Base-by-base conservation (phyloP, 169 alveolate species). In the Plasmodium falciparum region DNA sequence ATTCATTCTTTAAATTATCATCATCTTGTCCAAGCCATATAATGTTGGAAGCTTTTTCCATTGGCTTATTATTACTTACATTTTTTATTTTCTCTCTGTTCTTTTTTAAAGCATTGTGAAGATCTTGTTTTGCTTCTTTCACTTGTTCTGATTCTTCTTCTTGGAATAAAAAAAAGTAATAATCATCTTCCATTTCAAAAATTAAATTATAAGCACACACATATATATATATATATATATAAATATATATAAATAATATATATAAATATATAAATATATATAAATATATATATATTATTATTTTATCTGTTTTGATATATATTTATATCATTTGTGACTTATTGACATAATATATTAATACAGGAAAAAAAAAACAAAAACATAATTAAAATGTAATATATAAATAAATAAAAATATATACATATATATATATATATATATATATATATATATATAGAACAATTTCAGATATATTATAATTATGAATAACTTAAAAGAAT, bases 141-240 rank as follows among this genome's bases (percentile, higher is more conserved):
- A 83, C 91, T 29, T 71, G 61, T 20, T 67, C 86, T 59, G 91
- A 39, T 22, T 83, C 91, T 72, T 83, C 91, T 45, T 83, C 91
- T 54, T 69, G 58, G 56, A 20, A 49, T 26, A 83, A 12, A 61
- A 83, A 78, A 12, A 65, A 78, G n/a, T 65, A 78, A 24, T 43
- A 78, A 58, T 75, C 89, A 58, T 75, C 89, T 2, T 78, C 89
- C 89, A 78, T 78, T 71, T 67, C 8, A 67, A 67, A 33, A n/a
- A 67, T 56, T 1, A 12, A 13, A n/a, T 2, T 11, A 56, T 15
- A 56, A 15, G 0, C 22, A 56, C 22, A 56, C 9, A 56, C 22
- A 54, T 8, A 56, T 50, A 50, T 50, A 50, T 1, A 50, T 50
- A 50, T 52, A 52, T 3, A 52, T 11, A 52, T 6, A 52, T 52